These are phyloP conservation scores for Osmanthus fragrans DNA, from an alignment of 257 asterid genomes.

Conservation along the genomic window DNA sequence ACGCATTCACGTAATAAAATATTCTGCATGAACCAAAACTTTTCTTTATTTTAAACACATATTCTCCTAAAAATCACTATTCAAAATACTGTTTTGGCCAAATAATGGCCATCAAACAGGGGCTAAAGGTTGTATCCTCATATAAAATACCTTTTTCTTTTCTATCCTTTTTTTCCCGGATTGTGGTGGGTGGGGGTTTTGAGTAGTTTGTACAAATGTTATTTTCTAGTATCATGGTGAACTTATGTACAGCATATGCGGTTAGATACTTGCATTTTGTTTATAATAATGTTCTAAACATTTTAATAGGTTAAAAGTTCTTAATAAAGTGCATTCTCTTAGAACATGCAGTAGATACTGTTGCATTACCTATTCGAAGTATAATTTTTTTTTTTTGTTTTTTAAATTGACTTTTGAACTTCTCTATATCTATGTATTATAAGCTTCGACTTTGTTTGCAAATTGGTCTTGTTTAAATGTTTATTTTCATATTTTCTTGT, in stretches of 20 bases:
- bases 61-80: too few species aligned
- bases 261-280: not conserved
- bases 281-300: not conserved
- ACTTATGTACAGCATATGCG: not conserved
- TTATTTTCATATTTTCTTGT: not conserved
- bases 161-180: not conserved
- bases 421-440: not conserved
- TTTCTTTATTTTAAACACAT: too few species aligned
- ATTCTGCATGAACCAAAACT: too few species aligned
- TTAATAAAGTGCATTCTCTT: not conserved
- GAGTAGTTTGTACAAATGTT: not conserved
- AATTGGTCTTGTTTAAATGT: not conserved
- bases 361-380: not conserved
- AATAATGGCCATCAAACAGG: too few species aligned
- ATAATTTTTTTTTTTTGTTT: too few species aligned
- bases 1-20: too few species aligned
- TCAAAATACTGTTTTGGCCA: too few species aligned
- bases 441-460: not conserved
- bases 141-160: not conserved
- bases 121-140: not conserved
- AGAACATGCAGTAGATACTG: not conserved
- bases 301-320: not conserved
- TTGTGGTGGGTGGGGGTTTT: not conserved
- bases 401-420: not conserved
- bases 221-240: not conserved